Conservation (phyloP, 176 grass and related monocot species). For the Zea luxurians region DNA sequence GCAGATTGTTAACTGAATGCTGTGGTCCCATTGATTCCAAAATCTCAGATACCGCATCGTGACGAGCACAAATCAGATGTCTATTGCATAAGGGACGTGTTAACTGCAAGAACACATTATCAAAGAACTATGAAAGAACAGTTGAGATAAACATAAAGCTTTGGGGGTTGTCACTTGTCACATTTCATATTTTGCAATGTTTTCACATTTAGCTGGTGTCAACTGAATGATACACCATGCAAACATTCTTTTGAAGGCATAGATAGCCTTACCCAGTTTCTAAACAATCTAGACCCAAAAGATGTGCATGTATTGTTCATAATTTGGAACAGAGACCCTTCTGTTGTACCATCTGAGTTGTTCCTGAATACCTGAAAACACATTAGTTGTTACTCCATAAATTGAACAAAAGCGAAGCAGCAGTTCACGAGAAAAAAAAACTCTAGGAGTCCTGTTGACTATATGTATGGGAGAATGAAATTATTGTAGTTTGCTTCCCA, state of each 20-base stretch:
- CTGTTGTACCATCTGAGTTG: conserved; percentile 72
- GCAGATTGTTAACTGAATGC: conserved; percentile 37
- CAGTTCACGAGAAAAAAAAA: neutral
- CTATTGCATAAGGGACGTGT: conserved; percentile 76
- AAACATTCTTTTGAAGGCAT: conserved; percentile 23
- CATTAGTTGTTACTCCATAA: conserved; percentile 24
- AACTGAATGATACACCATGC: neutral
- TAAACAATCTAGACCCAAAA: conserved; percentile 89
- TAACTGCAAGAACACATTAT: conserved; percentile 58
- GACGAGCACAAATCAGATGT: conserved; percentile 80
- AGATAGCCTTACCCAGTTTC: conserved; percentile 71
- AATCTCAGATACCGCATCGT: conserved; percentile 87
- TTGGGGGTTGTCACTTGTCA: neutral
- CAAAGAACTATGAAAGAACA: conserved; percentile 22
- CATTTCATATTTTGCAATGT: conserved; percentile 6
- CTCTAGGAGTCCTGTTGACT: neutral
- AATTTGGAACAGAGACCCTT: conserved; percentile 80
- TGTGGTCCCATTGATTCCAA: conserved; percentile 70
- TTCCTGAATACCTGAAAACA: conserved; percentile 84
- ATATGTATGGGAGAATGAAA: conserved; percentile 6
- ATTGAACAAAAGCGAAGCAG: conserved; percentile 24
- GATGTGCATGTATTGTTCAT: conserved; percentile 90
- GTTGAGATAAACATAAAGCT: neutral
- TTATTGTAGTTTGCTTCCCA: neutral
- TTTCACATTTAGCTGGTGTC: conserved; percentile 10